Evolutionary conservation across 2,329 filamentous ascomycete species (phyloP), one percentile per base, ranked within the genome.

Genomic region (Hypomyces rosellus): DNA sequence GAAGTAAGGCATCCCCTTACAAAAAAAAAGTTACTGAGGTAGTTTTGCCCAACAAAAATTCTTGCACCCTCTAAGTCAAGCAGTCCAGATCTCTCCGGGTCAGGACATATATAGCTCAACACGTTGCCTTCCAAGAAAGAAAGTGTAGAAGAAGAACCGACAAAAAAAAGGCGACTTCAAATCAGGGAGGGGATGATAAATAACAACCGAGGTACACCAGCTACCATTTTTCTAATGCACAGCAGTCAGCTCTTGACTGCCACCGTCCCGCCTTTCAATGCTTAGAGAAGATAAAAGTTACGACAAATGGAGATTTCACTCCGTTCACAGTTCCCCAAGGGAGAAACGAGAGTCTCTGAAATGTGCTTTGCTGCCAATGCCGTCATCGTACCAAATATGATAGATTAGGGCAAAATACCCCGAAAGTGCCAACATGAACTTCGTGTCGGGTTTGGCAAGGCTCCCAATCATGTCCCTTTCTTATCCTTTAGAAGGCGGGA

Each of bases 231-330:
- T 52, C 42, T 46, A 46, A 46, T 38, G 50, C 46, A 38, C 36
- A 22, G 40, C 46, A 45, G 46, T 46, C 40, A 45, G 33, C 50
- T 52, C 37, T 40, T 48, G 25, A 47, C 41, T 41, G 38, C 15
- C 14, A 41, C 50, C 37, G 48, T 48, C 48, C 50, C 40, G 48
- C 50, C 45, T 41, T 52, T 41, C 45, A 52, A 45, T 48, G 50
- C 37, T 52, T 39, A 42, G 43, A 39, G 46, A 43, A 48, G 42
- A 52, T 45, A 48, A 49, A 41, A 36, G 45, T 41, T 41, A 48
- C 37, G 37, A 49, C 20, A 25, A 44, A 44, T 14, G 25, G 14
- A 25, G 22, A n/a, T 25, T 5, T 9, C 18, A n/a, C 41, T n/a
- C 41, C 15, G n/a, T 33, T 33, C 16, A 13, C 38, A 38, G 38